Evolutionary conservation across 2,329 filamentous ascomycete genomes (phyloP).

Genomic region (Chlorencoelia australis): DNA sequence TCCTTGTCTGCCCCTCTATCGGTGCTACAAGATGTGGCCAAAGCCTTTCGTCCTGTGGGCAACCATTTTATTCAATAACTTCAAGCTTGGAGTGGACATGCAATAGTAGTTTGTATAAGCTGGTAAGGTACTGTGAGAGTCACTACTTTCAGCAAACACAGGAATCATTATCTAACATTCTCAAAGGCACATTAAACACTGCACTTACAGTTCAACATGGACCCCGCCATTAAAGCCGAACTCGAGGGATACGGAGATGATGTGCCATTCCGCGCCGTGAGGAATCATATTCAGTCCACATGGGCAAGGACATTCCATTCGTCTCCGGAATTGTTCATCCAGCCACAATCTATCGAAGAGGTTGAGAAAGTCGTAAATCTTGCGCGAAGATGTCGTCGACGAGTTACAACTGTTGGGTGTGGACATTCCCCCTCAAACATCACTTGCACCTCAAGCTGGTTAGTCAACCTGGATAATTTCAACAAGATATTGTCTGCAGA

Average conservation of each 20-base stretch:
- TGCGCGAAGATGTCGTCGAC: constrained; percentile 69
- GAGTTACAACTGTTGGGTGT: constrained; percentile 78
- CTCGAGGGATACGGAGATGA: constrained; percentile 47
- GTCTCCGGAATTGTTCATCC: constrained; percentile 82
- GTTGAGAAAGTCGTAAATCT: constrained; percentile 75
- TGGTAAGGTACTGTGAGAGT: no score
- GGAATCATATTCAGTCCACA: constrained; percentile 71
- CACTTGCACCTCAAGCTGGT: constrained; percentile 89
- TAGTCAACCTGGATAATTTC: constrained; percentile 85
- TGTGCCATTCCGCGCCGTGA: constrained; percentile 67
- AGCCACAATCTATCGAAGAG: constrained; percentile 68
- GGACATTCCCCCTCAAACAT: constrained; percentile 87
- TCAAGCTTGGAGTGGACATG: no score
- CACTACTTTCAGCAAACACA: no score
- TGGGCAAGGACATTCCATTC: constrained; percentile 93
- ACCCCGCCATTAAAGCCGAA: constrained; percentile 41
- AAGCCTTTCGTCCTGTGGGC: no score
- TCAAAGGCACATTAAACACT: no score
- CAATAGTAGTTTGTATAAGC: no score
- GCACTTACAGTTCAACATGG: constrained; percentile 25
- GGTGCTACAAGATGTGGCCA: no score
- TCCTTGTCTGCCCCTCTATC: no score
- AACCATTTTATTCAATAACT: no score
- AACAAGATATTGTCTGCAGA: constrained; percentile 63
- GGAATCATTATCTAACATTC: no score